Conservation (phyloP, 768 basidiomycete genomes). For the Rhizopogon vinicolor region DNA sequence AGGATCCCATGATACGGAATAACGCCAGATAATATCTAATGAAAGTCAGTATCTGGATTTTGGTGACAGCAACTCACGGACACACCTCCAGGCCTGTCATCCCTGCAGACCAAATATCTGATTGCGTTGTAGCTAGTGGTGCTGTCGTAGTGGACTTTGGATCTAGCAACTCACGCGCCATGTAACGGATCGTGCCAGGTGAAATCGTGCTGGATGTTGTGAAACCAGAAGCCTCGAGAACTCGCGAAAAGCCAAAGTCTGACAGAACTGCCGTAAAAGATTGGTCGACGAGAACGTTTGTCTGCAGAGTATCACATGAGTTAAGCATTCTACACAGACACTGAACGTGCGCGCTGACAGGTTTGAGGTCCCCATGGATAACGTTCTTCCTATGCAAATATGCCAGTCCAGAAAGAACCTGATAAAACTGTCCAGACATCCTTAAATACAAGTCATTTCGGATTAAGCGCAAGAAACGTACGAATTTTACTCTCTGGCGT, state of each 20-base stretch:
- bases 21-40: constrained; percentile 3
- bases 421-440: constrained; percentile 10
- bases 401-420: constrained; percentile 16
- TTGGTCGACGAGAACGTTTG: constrained; percentile 33
- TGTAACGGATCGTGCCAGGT: constrained; percentile 35
- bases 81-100: constrained; percentile 33
- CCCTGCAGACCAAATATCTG: constrained; percentile 34
- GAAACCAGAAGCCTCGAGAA: constrained; percentile 31
- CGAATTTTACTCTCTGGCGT: constrained; percentile 16
- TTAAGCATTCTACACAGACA: not conserved
- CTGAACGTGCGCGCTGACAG: constrained; percentile 15
- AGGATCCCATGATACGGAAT: not conserved
- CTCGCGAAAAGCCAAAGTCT: constrained; percentile 37
- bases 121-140: constrained; percentile 15
- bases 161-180: constrained; percentile 32
- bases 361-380: constrained; percentile 36
- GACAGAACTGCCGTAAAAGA: constrained; percentile 25
- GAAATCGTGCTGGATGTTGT: constrained; percentile 25
- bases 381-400: constrained; percentile 20
- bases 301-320: constrained; percentile 15
- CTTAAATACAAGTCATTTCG: not conserved
- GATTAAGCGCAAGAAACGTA: constrained; percentile 1
- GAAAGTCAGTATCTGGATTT: not conserved
- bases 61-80: not conserved
- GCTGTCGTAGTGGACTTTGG: constrained; percentile 5